phyloP scores from a whole-genome alignment of 805 yeast species.

The Komagataella ulmi region DNA sequence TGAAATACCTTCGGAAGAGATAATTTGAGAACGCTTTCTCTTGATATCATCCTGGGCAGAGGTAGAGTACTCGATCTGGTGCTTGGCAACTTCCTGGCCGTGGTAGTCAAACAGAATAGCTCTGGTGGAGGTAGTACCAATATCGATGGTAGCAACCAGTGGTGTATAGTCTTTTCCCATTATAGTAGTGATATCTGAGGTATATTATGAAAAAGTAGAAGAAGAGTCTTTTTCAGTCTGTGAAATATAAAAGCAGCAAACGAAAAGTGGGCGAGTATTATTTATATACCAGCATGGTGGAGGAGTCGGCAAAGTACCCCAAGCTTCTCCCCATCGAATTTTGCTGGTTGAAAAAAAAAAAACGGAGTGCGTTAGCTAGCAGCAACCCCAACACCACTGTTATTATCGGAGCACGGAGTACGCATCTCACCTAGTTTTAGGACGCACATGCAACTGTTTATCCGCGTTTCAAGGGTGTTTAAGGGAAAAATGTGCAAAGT shows the following conservation, averaged over 20 bases:
- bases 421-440: background rate
- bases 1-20: conserved; percentile 65
- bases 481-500: background rate
- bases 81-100: conserved; percentile 74
- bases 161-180: conserved; percentile 12
- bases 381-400: background rate
- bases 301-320: background rate
- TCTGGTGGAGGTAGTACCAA: conserved; percentile 87
- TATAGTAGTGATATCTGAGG: background rate
- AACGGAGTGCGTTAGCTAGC: background rate
- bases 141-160: conserved; percentile 63
- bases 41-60: conserved; percentile 16
- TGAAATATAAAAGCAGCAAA: background rate
- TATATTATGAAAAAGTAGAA: background rate
- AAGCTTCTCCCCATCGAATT: background rate
- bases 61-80: conserved; percentile 81
- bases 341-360: background rate
- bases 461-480: background rate
- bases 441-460: background rate
- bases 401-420: background rate
- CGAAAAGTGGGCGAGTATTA: background rate
- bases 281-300: background rate
- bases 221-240: background rate
- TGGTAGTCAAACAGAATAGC: conserved; percentile 64
- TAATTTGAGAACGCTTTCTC: conserved; percentile 35